Evolutionary conservation across 352 stramenopile species (phyloP), one percentile per base, ranked within the genome.

Genomic region (Hyaloperonospora arabidopsidis): DNA sequence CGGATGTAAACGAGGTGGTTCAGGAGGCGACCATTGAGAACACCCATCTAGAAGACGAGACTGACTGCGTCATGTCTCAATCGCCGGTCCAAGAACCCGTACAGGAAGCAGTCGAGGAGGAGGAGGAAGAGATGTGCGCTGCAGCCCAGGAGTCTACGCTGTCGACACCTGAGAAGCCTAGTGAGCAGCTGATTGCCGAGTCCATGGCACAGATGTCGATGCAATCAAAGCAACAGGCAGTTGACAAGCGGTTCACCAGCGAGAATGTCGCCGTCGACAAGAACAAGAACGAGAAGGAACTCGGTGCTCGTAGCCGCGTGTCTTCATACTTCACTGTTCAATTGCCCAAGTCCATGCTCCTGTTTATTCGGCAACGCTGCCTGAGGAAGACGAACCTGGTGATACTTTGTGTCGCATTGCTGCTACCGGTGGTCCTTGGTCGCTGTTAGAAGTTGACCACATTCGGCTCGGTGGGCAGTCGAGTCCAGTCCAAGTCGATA

Each of bases 301-400:
- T 68, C 38, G 22, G 25, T 12, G 49, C 52, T 12, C 43, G 32
- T 21, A 12, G 49, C 15, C 34, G 46, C 14, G 21, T 54, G 1
- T 61, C 60, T 36, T 64, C 57, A 1, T 69, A 60, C 55, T 48
- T 69, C 21, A 46, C 48, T 8, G 34, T 52, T 3, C 67, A 59
- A 44, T 28, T 76, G 39, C 64, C 67, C 3, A 61, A 66, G 54
- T 65, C 67, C 6, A 38, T 72, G 28, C 40, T 73, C 11, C 44
- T 25, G 14, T 76, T 73, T 47, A 45, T 76, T 21, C 67, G 57
- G 22, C 56, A 22, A 22, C 67, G 67, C 44, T 72, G 61, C 48
- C 56, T 76, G 47, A 64, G 70, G 49, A 66, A 59, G 61, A 73
- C 67, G 17, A 76, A 66, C 52, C 25, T 76, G 5, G 57, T 70